These are phyloP conservation scores for Parietaria judaica DNA, from an alignment of 306 rosid genomes.

Conservation along the genomic window DNA sequence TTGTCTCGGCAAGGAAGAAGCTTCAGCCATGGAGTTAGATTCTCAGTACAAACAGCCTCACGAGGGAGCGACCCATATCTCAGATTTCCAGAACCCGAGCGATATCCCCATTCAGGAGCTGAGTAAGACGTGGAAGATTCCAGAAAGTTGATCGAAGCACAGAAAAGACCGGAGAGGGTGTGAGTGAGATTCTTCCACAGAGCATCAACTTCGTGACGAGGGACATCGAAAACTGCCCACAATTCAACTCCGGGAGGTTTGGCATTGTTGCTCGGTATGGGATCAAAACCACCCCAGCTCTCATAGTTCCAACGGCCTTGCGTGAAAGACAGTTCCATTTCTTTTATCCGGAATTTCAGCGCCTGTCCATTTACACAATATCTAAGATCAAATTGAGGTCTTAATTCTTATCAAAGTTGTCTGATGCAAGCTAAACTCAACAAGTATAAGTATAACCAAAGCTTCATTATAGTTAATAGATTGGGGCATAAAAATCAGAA, in stretches of 20 bases:
- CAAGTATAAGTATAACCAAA: too few species aligned
- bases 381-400: neutral
- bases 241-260: constrained; percentile 96
- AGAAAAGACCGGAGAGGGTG: constrained; percentile 82
- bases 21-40: constrained; percentile 94
- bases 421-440: too few species aligned
- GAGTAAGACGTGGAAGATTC: constrained; percentile 77
- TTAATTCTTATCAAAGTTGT: neutral
- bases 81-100: constrained; percentile 49
- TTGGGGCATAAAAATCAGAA: too few species aligned
- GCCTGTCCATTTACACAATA: constrained; percentile 46
- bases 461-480: too few species aligned
- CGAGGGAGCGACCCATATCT: constrained; percentile 90
- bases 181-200: constrained; percentile 92
- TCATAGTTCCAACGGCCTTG: constrained; percentile 98
- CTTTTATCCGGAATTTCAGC: constrained; percentile 61
- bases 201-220: constrained; percentile 54
- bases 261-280: constrained; percentile 77
- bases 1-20: constrained; percentile 94
- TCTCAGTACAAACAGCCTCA: constrained; percentile 97
- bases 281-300: constrained; percentile 90
- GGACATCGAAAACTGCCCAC: constrained; percentile 90
- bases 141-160: constrained; percentile 93
- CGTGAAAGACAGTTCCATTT: constrained; percentile 89
- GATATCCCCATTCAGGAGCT: constrained; percentile 67